Base-by-base conservation (phyloP, 225 moss, liverwort and hornwort species). In the Pleurozium schreberi region DNA sequence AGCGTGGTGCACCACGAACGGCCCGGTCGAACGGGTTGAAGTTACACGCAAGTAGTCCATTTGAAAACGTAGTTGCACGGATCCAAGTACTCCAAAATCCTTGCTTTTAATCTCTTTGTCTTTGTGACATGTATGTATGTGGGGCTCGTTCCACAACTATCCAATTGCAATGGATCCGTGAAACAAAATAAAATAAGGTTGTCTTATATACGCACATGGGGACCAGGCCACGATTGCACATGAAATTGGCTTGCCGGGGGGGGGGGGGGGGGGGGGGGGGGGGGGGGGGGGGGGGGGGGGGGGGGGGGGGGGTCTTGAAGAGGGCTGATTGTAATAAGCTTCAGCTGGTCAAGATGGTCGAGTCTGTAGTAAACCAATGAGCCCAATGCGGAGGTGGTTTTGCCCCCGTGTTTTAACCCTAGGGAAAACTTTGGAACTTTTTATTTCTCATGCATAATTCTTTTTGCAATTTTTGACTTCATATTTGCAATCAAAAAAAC, bases 21-120 rank as follows among this genome's bases (percentile, higher is more conserved):
- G 59, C n/a, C n/a, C n/a, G n/a, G n/a, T n/a, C n/a, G n/a, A n/a
- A 31, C 1, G 13, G 59, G n/a, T 12, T 2, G 0, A 20, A 64
- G 3, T 23, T 58, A 79, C 78, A 90, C 42, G 71, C 86, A 88
- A 92, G 38, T 59, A 52, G 52, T 52, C 22, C 52, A 83, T 80
- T n/a, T 11, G 2, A 38, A 67, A 14, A 12, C 12, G 38, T 11
- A 43, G 42, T 76, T 18, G 34, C 55, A 82, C 13, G 8, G 22
- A 80, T 45, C 50, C 20, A 60, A 81, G 57, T 71, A 81, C 42
- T 81, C 40, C 85, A 60, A 67, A 81, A 36, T 6, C 18, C 33
- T 86, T 70, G 33, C 85, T 74, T 90, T 49, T 22, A 36, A 3
- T 82, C 53, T 33, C 53, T 27, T 47, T 47, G 45, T 33, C 53